Evolutionary conservation across 331 rosid genomes (phyloP), one percentile per base, ranked within the genome.

Genomic region (Acacia pycnantha): DNA sequence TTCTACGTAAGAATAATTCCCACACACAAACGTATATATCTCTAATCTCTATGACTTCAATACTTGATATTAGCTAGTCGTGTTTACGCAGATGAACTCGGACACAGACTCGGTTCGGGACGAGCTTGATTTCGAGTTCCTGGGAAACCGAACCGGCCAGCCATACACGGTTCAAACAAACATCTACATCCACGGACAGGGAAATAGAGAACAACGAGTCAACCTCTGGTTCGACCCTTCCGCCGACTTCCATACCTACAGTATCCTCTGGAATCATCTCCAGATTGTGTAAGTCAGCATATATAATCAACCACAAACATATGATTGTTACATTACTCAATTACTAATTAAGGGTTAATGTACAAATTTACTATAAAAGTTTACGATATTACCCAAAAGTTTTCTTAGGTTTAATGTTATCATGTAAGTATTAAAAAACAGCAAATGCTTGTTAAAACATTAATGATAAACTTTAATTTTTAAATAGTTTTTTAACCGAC

Each of bases 141-240:
- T 94, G 86, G 98, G 98, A 31, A 94, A 94, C 86, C 84, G 98
- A 18, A 89, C 59, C 7, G 97, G 97, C 0, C 97, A 94, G 44
- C 98, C 98, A 15, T 86, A 88, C 75, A 94, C 98, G 9, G 98
- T 92, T 79, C 98, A 94, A 72, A 94, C 98, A 77, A 94, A 94
- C 76, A 86, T 94, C 65, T 94, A 82, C 47, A 95, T 97, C 61
- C 91, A 82, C 16, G 98, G 98, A 43, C 89, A 91, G 78, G 98
- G 98, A 4, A 86, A 93, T n/a, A 87, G 95, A 81, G 98, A 94
- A 64, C 94, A 94, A 82, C 85, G 98, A 71, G 86, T 94, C 40
- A 94, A 94, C 80, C 97, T 94, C 29, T 94, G 98, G 98, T 94
- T 94, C 69, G 97, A 94, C 61, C 98, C 97, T 46, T 33, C 98